Conservation (phyloP, 352 stramenopile genomes). For the Phytophthora capsici region DNA sequence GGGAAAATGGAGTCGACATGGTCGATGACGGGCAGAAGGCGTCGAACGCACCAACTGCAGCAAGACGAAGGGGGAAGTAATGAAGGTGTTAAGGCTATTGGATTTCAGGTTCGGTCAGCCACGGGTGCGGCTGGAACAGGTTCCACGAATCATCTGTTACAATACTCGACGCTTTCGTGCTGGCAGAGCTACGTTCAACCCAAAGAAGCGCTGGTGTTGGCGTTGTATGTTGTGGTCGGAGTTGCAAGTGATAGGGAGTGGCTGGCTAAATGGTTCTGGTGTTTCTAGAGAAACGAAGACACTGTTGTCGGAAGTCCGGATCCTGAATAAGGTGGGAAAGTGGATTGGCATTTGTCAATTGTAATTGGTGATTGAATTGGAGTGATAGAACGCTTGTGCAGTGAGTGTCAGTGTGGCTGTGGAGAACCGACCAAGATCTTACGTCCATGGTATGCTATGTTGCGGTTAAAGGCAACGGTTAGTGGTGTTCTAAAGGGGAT, state of each 20-base stretch:
- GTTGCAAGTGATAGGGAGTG: not conserved
- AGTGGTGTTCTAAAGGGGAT: not conserved
- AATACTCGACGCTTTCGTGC: conserved; percentile 59
- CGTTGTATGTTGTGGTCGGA: conserved; percentile 40
- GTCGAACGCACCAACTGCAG: not conserved
- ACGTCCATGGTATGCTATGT: conserved; percentile 49
- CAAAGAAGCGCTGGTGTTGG: conserved; percentile 60
- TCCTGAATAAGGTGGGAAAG: conserved; percentile 68
- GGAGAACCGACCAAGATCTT: conserved; percentile 69
- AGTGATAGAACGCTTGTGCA: conserved; percentile 60
- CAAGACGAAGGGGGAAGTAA: conserved; percentile 2
- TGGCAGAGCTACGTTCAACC: conserved; percentile 70
- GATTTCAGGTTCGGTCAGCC: conserved; percentile 50
- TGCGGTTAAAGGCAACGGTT: not conserved
- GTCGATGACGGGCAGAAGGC: not conserved
- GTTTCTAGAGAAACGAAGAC: conserved; percentile 60
- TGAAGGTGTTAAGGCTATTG: conserved; percentile 24
- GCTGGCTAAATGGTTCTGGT: not conserved
- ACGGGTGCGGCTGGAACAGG: conserved; percentile 39
- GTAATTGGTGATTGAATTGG: not conserved
- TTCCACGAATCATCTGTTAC: conserved; percentile 46
- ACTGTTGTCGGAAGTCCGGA: conserved; percentile 69
- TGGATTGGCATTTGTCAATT: not conserved
- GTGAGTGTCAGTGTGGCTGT: conserved; percentile 72
- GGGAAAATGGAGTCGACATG: not conserved